Evolutionary conservation across 148 eudicot genomes (phyloP).

Genomic region (Amaranthus hypochondriacus): DNA sequence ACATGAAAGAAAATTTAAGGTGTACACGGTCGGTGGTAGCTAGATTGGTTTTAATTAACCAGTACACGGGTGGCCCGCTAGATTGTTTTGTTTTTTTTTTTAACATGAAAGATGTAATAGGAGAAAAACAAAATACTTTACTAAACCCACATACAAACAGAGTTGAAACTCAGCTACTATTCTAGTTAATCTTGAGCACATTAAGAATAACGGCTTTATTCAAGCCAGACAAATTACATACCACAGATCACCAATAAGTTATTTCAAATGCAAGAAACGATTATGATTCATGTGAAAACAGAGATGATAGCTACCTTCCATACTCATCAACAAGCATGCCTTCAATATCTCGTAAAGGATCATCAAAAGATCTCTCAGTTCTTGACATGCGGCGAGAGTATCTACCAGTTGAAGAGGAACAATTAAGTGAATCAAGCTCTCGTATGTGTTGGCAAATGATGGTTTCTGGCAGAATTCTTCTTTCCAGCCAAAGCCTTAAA

Average conservation of each 20-base stretch:
- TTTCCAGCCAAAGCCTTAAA: slow-evolving; percentile 85
- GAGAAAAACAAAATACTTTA: background rate
- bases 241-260: background rate
- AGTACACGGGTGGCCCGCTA: no score
- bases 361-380: slow-evolving; percentile 93
- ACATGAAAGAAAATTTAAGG: no score
- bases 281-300: background rate
- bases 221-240: background rate
- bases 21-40: no score
- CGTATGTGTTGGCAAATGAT: slow-evolving; percentile 69
- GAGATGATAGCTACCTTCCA: slow-evolving; percentile 57
- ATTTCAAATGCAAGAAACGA: background rate
- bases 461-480: slow-evolving; percentile 77
- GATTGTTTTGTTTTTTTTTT: no score
- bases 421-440: slow-evolving; percentile 64
- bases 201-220: background rate
- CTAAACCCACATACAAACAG: background rate
- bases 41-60: no score
- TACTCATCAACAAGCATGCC: slow-evolving; percentile 94
- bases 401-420: slow-evolving; percentile 51
- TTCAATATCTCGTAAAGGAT: slow-evolving; percentile 92
- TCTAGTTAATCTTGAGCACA: background rate
- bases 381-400: slow-evolving; percentile 65
- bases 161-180: background rate
- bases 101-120: background rate